phyloP scores from a whole-genome alignment of 306 rosid genomes.

The Fagus crenata region DNA sequence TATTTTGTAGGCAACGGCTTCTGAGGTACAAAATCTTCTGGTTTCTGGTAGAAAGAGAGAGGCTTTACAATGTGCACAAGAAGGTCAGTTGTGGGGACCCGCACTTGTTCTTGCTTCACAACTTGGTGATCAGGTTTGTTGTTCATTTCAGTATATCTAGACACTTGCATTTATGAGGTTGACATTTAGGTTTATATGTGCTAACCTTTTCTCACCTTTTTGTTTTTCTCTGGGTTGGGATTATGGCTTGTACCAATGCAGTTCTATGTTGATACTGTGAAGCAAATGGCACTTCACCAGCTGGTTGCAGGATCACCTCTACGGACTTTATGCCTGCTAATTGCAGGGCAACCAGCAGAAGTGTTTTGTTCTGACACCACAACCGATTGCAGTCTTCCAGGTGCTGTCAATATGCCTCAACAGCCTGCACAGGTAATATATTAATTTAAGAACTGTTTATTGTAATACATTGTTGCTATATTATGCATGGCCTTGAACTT shows the following conservation, averaged over 20 bases:
- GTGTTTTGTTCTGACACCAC: constrained; percentile 56
- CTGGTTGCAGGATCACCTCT: constrained; percentile 87
- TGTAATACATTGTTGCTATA: constrained; percentile 2
- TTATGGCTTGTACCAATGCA: constrained; percentile 43
- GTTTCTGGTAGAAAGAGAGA: constrained; percentile 88
- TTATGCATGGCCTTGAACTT: neutral
- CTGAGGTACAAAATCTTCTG: constrained; percentile 86
- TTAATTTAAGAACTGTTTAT: neutral
- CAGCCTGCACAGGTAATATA: constrained; percentile 69
- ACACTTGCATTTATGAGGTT: constrained; percentile 21
- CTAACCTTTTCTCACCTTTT: constrained; percentile 6
- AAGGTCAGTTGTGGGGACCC: constrained; percentile 99
- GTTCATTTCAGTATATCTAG: constrained; percentile 17
- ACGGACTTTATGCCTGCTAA: constrained; percentile 88
- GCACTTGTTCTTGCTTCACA: constrained; percentile 94
- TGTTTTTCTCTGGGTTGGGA: constrained; percentile 21
- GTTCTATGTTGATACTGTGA: constrained; percentile 89
- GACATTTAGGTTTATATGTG: constrained; percentile 13
- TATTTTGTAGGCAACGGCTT: constrained; percentile 70
- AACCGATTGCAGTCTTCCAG: constrained; percentile 33
- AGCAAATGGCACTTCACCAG: constrained; percentile 85
- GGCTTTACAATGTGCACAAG: constrained; percentile 85
- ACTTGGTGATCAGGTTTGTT: constrained; percentile 84
- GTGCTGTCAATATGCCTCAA: constrained; percentile 41
- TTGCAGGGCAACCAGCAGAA: constrained; percentile 94